A percentile compares a stretch with the other conserved stretches of the same genome.
Evolutionary conservation across 768 basidiomycete genomes (phyloP).

Genomic region (Leccinum aurantiacum): DNA sequence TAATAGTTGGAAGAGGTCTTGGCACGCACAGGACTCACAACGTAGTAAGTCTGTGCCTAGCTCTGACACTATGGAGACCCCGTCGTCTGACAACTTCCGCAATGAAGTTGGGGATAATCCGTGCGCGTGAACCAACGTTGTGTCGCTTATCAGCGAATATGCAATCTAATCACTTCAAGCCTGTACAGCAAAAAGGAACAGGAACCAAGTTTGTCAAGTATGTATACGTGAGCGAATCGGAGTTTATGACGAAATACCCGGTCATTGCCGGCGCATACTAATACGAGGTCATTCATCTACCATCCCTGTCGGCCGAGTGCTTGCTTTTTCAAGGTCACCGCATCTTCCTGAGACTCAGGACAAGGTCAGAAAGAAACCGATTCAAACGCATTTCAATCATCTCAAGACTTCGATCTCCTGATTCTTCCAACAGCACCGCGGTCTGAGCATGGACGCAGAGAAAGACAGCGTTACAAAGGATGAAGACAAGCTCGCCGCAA

Average conservation of each 20-base stretch:
- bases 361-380: not conserved
- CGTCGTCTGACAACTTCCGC: not conserved
- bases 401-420: not conserved
- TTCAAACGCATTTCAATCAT: not conserved
- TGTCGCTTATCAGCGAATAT: not conserved
- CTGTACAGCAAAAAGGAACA: too few relatives aligned
- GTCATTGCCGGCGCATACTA: not conserved
- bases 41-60: not conserved
- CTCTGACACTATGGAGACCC: not conserved
- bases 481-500: not conserved
- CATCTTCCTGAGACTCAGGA: constrained; percentile 12
- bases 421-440: not conserved
- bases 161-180: not conserved
- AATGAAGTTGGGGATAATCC: not conserved
- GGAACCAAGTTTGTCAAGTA: too few relatives aligned
- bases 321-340: not conserved
- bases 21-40: not conserved
- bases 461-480: not conserved
- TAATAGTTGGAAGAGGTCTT: not conserved
- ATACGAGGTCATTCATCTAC: not conserved
- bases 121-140: too few relatives aligned
- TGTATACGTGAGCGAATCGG: not conserved
- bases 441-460: not conserved
- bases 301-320: not conserved
- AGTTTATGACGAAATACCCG: not conserved